Evolutionary conservation across 1,284 basidiomycete genomes (phyloP), one percentile per base, ranked within the genome.

Genomic region (Gymnopus androsaceus): DNA sequence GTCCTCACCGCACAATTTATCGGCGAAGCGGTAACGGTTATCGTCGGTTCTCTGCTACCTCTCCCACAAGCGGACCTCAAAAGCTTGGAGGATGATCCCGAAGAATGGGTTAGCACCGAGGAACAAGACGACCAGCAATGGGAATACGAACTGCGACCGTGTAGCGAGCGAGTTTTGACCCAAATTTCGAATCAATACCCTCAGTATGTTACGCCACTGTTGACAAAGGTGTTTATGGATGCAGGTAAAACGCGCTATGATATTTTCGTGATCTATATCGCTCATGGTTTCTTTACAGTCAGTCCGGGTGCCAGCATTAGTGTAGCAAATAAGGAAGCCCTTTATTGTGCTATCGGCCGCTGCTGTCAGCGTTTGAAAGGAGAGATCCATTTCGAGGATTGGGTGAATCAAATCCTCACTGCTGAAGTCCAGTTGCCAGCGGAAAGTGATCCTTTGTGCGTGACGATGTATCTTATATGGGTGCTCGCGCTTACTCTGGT

Each of bases 331-430:
- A 92, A 90, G 67, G 94, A 96, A 71, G 89, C 94, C 0, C 69
- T 95, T 0, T 95, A 95, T 64, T 94, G 92, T 67, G 93, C 93
- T 0, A 76, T 95, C 52, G 94, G 93, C 15, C 85, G 93, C 52
- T 91, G 94, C 63, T 85, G 88, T 15, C 71, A 75, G 33, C 82
- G 82, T n/a, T 71, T 95, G 48, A 82, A 81, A 63, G 80, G 79
- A 31, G 69, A 73, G 5, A 84, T 92, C 40, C 81, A 85, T 7
- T 90, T 92, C 61, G 75, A 82, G 33, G 72, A 80, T 50, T 91
- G 88, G 87, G 70, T 91, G 36, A 72, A 80, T 54, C 76, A 77
- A 37, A 81, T 81, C 11, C 76, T 92, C 14, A 64, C 75, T 4
- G 63, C 70, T 0, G 89, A 92, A 71, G 82, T 80, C 12, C 78